Percentiles rank a stretch among this genome's conserved stretches.
Conservation (phyloP, 352 stramenopile species). For the Globisporangium spinosum region DNA sequence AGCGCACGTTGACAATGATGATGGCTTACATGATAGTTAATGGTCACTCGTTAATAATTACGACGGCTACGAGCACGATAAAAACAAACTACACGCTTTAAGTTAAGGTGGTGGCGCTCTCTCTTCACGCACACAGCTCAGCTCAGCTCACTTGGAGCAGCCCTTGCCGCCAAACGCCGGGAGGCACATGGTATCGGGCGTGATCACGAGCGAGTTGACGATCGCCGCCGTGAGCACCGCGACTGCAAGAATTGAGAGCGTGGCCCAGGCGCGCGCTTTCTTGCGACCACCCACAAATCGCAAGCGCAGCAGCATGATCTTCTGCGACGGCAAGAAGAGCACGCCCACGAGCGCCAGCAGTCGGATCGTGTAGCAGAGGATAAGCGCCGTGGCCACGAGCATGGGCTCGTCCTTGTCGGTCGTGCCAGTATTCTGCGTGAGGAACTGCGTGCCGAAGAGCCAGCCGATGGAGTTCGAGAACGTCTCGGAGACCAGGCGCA, state of each 20-base stretch:
- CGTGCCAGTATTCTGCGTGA: conserved; percentile 15
- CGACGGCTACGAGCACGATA: neutral
- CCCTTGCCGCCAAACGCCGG: conserved; percentile 29
- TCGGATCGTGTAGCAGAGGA: conserved; percentile 26
- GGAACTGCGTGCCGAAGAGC: conserved; percentile 21
- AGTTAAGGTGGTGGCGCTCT: neutral
- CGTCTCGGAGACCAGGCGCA: conserved; percentile 28
- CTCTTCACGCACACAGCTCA: neutral
- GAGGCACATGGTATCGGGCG: conserved; percentile 30
- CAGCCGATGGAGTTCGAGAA: conserved; percentile 22
- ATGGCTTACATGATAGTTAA: neutral
- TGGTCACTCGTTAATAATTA: neutral
- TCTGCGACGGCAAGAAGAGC: conserved; percentile 23
- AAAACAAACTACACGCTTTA: neutral
- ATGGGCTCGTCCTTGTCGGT: conserved; percentile 23
- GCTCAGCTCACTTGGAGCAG: conserved; percentile 16
- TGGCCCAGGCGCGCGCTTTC: conserved; percentile 15
- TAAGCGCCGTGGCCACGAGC: conserved; percentile 29
- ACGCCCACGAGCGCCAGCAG: conserved; percentile 26
- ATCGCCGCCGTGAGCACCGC: conserved; percentile 22
- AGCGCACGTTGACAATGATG: neutral
- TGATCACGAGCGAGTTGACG: conserved; percentile 28
- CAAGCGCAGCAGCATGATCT: conserved; percentile 19
- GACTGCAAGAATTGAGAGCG: conserved; percentile 19
- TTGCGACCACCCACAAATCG: conserved; percentile 17